Conservation (phyloP, 306 rosid species). For the Cyamopsis tetragonoloba region DNA sequence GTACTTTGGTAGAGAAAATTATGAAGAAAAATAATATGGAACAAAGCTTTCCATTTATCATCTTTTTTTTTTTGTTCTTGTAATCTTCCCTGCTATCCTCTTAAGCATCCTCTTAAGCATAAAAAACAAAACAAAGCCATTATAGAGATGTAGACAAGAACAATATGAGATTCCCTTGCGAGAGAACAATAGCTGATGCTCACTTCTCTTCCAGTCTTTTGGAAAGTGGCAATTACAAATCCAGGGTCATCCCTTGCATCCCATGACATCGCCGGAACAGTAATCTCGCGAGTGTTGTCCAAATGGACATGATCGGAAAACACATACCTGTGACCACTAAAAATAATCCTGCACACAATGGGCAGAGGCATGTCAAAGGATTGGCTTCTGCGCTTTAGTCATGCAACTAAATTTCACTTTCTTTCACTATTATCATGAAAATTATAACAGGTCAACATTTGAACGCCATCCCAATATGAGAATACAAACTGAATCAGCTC, state of each 20-base stretch:
- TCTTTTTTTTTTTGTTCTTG: not conserved
- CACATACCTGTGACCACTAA: slow-evolving; percentile 53
- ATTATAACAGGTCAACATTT: not conserved
- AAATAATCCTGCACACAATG: slow-evolving; percentile 48
- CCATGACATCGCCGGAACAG: slow-evolving; percentile 73
- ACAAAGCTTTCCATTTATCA: not conserved
- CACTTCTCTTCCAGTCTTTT: slow-evolving; percentile 41
- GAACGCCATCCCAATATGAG: not conserved
- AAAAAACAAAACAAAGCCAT: slow-evolving; percentile 35
- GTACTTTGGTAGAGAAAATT: not conserved
- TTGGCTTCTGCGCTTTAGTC: not conserved
- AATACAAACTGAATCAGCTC: slow-evolving; percentile 7
- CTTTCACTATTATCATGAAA: not conserved
- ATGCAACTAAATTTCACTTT: not conserved
- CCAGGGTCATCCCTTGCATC: slow-evolving; percentile 67
- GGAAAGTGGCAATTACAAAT: slow-evolving; percentile 61
- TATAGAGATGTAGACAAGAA: slow-evolving; percentile 36
- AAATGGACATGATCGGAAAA: slow-evolving; percentile 44
- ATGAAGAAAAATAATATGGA: not conserved
- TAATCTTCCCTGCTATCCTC: not conserved
- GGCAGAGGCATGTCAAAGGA: not conserved
- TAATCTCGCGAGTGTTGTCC: slow-evolving; percentile 58
- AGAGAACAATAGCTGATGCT: slow-evolving; percentile 61
- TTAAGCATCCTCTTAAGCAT: slow-evolving; percentile 32
- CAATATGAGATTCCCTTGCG: slow-evolving; percentile 55